phyloP scores from a whole-genome alignment of 2,329 filamentous ascomycete genomes.

The Neopestalotiopsis clavispora region DNA sequence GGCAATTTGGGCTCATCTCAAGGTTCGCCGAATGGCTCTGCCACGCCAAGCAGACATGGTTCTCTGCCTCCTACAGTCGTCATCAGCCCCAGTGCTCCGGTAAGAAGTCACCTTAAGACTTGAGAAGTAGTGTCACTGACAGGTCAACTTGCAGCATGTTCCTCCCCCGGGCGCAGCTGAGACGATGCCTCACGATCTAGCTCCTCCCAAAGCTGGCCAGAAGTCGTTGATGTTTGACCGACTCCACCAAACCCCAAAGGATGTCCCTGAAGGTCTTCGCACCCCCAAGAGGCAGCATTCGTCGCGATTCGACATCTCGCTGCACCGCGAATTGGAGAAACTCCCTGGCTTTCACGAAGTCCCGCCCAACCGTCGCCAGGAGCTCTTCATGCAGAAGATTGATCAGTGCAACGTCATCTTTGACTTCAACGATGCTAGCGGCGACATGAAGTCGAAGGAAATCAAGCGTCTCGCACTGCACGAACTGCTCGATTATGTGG shows the following conservation, averaged over 20 bases:
- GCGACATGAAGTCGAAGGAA: conserved; percentile 99
- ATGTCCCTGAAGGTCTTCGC: conserved; percentile 92
- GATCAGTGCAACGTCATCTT: conserved; percentile 99
- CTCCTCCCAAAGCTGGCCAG: conserved; percentile 87
- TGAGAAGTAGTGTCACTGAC: conserved; percentile 22
- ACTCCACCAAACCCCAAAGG: conserved; percentile 91
- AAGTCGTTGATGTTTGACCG: conserved; percentile 90
- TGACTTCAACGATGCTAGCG: conserved; percentile 97
- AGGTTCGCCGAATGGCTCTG: conserved; percentile 55
- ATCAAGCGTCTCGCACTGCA: conserved; percentile 97
- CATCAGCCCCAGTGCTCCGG: conserved; percentile 92
- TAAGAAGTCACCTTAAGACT: conserved; percentile 51
- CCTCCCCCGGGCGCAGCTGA: conserved; percentile 92
- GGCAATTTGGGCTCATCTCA: conserved; percentile 39
- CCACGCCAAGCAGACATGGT: conserved; percentile 67
- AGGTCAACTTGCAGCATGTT: conserved; percentile 67
- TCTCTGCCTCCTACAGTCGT: conserved; percentile 83
- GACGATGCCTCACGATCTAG: conserved; percentile 97
- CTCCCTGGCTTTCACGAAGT: conserved; percentile 98
- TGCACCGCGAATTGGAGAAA: conserved; percentile 95
- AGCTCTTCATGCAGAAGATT: conserved; percentile 99
- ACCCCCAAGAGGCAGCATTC: conserved; percentile 97
- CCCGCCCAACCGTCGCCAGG: conserved; percentile 89
- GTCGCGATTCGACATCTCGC: conserved; percentile 96
- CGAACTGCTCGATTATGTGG: conserved; percentile 95